These are phyloP conservation scores for Diospyros lotus DNA, from an alignment of 148 eudicot genomes.

Conservation along the genomic window DNA sequence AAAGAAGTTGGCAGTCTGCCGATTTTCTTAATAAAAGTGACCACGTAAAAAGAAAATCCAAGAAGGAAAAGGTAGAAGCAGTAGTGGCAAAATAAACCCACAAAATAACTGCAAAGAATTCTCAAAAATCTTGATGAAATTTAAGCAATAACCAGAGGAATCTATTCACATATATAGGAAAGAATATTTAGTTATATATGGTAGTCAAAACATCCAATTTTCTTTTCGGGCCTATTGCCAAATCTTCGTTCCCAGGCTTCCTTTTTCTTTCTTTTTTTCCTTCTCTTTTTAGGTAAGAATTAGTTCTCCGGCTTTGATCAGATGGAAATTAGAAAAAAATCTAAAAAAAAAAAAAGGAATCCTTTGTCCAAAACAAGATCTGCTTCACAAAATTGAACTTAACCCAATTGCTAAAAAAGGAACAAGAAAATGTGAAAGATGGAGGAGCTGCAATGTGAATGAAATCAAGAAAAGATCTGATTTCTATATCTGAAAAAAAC, in stretches of 20 bases:
- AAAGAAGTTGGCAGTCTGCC: background rate
- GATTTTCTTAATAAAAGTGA: background rate
- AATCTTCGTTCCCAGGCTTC: background rate
- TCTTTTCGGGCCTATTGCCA: background rate
- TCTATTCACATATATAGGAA: background rate
- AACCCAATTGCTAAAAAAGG: background rate
- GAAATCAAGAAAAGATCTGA: conserved; percentile 7
- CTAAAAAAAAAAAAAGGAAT: background rate
- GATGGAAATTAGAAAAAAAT: background rate
- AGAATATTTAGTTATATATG: background rate
- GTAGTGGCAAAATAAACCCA: no score
- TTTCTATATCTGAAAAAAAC: background rate
- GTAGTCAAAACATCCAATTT: background rate
- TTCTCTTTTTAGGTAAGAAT: no score
- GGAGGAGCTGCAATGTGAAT: background rate
- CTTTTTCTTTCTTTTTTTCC: no score
- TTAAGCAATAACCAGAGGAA: background rate
- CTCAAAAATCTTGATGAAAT: background rate
- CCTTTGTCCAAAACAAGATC: conserved; percentile 1
- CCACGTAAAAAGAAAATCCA: background rate
- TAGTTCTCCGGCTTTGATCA: background rate
- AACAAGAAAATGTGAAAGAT: background rate
- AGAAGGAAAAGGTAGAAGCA: no score
- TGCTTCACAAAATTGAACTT: background rate
- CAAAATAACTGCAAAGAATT: background rate